Base-by-base conservation (phyloP, 352 stramenopile species). In the Phytophthora uliginosa region DNA sequence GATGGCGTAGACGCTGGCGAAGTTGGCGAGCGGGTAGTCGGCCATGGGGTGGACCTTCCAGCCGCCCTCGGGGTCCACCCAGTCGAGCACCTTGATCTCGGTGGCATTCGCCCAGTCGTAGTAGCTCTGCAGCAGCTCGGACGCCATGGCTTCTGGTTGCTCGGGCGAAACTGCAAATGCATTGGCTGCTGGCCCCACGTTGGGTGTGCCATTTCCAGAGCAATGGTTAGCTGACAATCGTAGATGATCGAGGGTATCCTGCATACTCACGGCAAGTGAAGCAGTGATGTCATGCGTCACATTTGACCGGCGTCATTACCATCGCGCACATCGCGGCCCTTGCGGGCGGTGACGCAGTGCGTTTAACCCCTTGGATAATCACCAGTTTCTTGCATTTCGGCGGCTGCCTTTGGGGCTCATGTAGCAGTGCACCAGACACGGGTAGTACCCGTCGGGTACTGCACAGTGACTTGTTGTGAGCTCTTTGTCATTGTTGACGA, bases 11-110 rank as follows among this genome's bases (percentile, higher is more conserved):
- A 87, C 85, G 28, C 55, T 85, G 62, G 81, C 78, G 28, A 92
- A 91, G 79, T 89, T 78, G 45, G 84, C 81, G 3, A 93, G 75
- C 70, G 87, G 87, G 67, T 89, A 91, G 47, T 88, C 58, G 4
- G 71, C 60, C 84, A 93, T 92, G 9, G 88, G 82, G 55, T 81
- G 67, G 13, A 84, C 59, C 76, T 92, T 93, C 78, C 88, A 94
- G 45, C 74, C 73, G 18, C 78, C 82, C 8, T 73, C 63, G 4
- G 83, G 82, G 77, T 94, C 87, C 20, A 90, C 75, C 69, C 74
- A 93, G 54, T 79, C 65, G 22, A 94, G 77, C 17, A 94, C 63
- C 56, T 73, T 71, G 20, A 69, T 34, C 66, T 92, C 85, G 9
- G 73, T 84, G 45, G 47, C 73, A 33, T 89, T 80, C 15, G 85